These are phyloP conservation scores for Monosporozyma siamensis DNA, from an alignment of 805 yeast species.

Conservation along the genomic window DNA sequence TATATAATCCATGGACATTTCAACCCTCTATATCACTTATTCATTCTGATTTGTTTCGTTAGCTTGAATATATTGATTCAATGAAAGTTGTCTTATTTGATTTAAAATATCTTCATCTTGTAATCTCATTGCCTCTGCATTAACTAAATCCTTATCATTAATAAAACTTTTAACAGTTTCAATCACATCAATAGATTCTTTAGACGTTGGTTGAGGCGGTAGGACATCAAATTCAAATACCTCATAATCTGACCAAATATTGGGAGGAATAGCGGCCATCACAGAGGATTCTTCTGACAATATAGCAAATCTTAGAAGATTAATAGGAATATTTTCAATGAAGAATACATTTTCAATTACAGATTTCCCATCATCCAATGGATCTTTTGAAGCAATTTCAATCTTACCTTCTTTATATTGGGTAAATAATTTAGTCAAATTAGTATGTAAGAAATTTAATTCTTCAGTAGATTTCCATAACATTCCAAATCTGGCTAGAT, in stretches of 20 bases:
- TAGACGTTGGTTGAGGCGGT: conserved; percentile 45
- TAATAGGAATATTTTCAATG: conserved; percentile 39
- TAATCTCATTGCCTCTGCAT: conserved; percentile 20
- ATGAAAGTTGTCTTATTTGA: conserved; percentile 26
- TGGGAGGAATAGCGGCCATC: conserved; percentile 59
- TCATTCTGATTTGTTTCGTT: conserved; percentile 10
- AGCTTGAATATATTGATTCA: conserved; percentile 26
- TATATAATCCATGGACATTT: not conserved
- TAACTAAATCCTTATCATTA: conserved; percentile 24
- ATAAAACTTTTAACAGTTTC: conserved; percentile 31
- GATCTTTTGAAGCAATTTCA: not conserved
- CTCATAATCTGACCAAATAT: conserved; percentile 52
- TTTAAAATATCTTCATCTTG: conserved; percentile 28
- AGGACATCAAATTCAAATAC: conserved; percentile 62
- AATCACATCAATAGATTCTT: conserved; percentile 28
- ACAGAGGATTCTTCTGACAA: conserved; percentile 62
- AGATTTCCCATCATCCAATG: not conserved
- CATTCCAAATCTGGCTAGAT: conserved; percentile 44
- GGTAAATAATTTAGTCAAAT: conserved; percentile 27
- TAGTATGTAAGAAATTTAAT: conserved; percentile 39
- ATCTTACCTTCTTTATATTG: conserved; percentile 9
- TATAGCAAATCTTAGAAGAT: conserved; percentile 57
- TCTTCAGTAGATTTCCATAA: conserved; percentile 45
- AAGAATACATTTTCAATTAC: conserved; percentile 15
- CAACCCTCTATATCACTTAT: too few species aligned